A percentile compares a stretch with the other conserved stretches of the same genome.
phyloP scores from a whole-genome alignment of 108 stramenopile species.

The Cyclotella distinguenda region DNA sequence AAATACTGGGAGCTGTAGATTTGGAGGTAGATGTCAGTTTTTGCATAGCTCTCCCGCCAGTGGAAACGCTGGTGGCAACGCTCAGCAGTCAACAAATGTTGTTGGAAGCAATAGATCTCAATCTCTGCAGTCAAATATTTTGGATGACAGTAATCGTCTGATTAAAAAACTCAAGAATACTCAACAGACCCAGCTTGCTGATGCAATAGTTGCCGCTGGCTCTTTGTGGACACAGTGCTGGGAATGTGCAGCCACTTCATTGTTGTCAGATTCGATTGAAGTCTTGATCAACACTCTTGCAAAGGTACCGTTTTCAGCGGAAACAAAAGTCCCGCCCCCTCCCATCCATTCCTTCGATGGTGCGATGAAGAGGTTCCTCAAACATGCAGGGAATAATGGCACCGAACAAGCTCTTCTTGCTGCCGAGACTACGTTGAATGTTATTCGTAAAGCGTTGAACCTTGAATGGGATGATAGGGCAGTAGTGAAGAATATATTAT shows the following conservation, averaged over 20 bases:
- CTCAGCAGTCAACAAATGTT: not conserved
- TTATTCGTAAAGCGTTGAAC: conserved; percentile 6
- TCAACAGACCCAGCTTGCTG: conserved; percentile 6
- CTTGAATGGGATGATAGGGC: conserved; percentile 32
- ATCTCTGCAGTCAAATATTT: not conserved
- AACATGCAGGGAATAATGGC: conserved; percentile 5
- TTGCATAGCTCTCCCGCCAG: not conserved
- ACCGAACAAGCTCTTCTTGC: conserved; percentile 15
- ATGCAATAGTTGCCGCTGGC: conserved; percentile 10
- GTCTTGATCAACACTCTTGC: conserved; percentile 19
- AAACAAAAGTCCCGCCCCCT: not conserved
- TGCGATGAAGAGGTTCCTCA: conserved; percentile 11
- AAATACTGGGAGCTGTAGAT: conserved; percentile 4
- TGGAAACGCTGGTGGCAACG: not conserved
- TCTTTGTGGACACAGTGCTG: conserved; percentile 16
- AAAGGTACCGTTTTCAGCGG: conserved; percentile 13
- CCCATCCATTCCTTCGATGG: conserved; percentile 1
- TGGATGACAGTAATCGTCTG: conserved; percentile 8
- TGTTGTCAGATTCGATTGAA: conserved; percentile 5
- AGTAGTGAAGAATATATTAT: conserved; percentile 9
- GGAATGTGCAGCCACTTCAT: conserved; percentile 12
- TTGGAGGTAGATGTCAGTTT: conserved; percentile 5
- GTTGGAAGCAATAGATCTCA: not conserved
- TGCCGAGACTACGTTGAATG: conserved; percentile 21
- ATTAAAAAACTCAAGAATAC: conserved; percentile 28